A percentile compares a stretch with the other conserved stretches of the same genome.
These are phyloP conservation scores for Conticribra weissflogii DNA, from an alignment of 108 stramenopile genomes.

Conservation along the genomic window DNA sequence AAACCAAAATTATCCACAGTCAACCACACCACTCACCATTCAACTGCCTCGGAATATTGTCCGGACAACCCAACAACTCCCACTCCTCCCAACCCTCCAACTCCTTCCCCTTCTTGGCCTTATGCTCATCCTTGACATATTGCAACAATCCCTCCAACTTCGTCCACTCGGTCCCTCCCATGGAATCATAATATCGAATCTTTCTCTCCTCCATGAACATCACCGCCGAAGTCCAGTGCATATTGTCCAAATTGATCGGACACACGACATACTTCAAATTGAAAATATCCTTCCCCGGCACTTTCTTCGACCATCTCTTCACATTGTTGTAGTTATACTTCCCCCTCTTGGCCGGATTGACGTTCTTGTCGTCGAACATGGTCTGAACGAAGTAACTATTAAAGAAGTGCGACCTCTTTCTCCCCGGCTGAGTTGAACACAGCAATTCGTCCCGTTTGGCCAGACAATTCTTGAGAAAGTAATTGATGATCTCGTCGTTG, in stretches of 20 bases:
- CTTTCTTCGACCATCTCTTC: constrained; percentile 91
- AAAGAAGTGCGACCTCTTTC: constrained; percentile 89
- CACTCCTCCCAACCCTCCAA: constrained; percentile 72
- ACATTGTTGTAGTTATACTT: constrained; percentile 92
- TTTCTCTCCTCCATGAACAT: constrained; percentile 87
- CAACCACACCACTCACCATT: constrained; percentile 70
- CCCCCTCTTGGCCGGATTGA: constrained; percentile 52
- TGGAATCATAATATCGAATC: constrained; percentile 83
- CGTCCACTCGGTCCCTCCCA: constrained; percentile 56
- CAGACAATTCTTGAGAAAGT: constrained; percentile 85
- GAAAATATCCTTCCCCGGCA: constrained; percentile 92
- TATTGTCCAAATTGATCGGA: constrained; percentile 86
- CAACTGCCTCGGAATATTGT: background rate
- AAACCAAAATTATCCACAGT: background rate
- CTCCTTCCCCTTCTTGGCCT: constrained; percentile 70
- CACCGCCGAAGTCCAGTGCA: constrained; percentile 95
- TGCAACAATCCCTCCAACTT: constrained; percentile 72
- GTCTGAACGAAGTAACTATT: constrained; percentile 96
- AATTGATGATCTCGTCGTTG: constrained; percentile 97
- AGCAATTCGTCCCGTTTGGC: constrained; percentile 80
- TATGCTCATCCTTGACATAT: constrained; percentile 87
- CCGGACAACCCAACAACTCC: constrained; percentile 63
- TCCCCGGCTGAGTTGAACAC: constrained; percentile 56
- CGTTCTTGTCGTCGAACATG: constrained; percentile 77
- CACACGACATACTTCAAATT: constrained; percentile 89